Evolutionary conservation across 306 rosid genomes (phyloP).

Genomic region (Begonia peltatifolia): DNA sequence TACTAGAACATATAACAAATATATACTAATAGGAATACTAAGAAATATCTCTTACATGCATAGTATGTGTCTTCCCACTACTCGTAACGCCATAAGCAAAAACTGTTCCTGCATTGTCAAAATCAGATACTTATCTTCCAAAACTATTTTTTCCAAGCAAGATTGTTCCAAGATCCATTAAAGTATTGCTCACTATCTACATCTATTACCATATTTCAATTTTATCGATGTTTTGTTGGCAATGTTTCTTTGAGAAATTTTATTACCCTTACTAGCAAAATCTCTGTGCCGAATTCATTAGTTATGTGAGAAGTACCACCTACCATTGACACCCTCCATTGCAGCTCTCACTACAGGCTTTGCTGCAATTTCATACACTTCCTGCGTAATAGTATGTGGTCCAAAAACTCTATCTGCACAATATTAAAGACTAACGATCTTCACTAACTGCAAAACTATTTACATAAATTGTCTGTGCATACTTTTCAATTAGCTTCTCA

Average conservation of each 20-base stretch:
- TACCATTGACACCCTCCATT: constrained; percentile 98
- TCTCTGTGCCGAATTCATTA: not conserved
- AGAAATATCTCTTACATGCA: constrained; percentile 67
- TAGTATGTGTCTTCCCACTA: constrained; percentile 98
- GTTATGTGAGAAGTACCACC: constrained; percentile 1
- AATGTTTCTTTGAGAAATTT: not conserved
- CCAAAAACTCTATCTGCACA: constrained; percentile 94
- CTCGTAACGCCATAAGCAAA: constrained; percentile 99
- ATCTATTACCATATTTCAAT: not conserved
- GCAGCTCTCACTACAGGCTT: constrained; percentile 94
- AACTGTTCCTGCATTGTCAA: constrained; percentile 68
- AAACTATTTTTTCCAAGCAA: not conserved
- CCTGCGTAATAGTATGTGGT: constrained; percentile 55
- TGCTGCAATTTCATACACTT: constrained; percentile 94
- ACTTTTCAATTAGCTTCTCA: no score
- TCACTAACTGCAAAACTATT: constrained; percentile 1
- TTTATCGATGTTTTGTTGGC: not conserved
- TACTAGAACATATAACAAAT: no score
- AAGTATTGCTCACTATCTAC: not conserved
- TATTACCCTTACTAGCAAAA: not conserved
- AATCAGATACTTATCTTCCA: not conserved
- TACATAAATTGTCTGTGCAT: not conserved
- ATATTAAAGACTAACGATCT: constrained; percentile 14
- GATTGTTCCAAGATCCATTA: not conserved
- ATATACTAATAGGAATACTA: no score